Conservation (phyloP, 805 yeast species). For the Lipomyces kockii region DNA sequence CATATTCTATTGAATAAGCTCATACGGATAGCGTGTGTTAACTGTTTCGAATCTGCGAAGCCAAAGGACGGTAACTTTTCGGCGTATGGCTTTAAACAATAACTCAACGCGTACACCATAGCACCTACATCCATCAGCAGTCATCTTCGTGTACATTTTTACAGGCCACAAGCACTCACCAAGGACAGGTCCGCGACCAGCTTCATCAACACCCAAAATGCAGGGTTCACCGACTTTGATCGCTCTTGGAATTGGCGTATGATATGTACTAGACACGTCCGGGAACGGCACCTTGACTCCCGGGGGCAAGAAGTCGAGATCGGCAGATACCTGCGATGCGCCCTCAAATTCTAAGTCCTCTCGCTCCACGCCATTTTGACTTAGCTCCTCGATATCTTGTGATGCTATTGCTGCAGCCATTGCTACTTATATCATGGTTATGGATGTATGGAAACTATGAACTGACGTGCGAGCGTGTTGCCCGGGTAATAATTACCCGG, state of each 20-base stretch:
- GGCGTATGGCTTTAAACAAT: slow-evolving; percentile 62
- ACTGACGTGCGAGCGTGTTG: slow-evolving; percentile 18
- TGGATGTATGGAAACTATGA: too few relatives aligned
- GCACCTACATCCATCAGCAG: slow-evolving; percentile 50
- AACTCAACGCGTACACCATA: slow-evolving; percentile 93
- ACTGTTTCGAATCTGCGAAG: slow-evolving; percentile 90
- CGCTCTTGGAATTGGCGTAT: slow-evolving; percentile 29
- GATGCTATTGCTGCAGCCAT: background rate
- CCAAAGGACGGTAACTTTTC: slow-evolving; percentile 63
- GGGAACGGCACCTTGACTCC: slow-evolving; percentile 18
- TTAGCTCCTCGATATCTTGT: background rate
- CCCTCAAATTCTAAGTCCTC: background rate
- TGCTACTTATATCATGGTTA: background rate
- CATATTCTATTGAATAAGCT: slow-evolving; percentile 65
- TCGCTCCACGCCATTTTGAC: slow-evolving; percentile 5
- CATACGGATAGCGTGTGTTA: slow-evolving; percentile 73
- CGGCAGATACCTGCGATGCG: background rate
- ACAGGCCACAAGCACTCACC: slow-evolving; percentile 50
- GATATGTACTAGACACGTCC: slow-evolving; percentile 30
- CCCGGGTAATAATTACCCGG: slow-evolving; percentile 28
- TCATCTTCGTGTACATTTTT: background rate
- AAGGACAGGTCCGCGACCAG: slow-evolving; percentile 97
- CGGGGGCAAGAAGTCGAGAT: slow-evolving; percentile 25
- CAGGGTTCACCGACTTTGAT: slow-evolving; percentile 36
- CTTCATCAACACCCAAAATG: slow-evolving; percentile 93